Conservation (phyloP, 352 stramenopile genomes). For the Pythium volutum region DNA sequence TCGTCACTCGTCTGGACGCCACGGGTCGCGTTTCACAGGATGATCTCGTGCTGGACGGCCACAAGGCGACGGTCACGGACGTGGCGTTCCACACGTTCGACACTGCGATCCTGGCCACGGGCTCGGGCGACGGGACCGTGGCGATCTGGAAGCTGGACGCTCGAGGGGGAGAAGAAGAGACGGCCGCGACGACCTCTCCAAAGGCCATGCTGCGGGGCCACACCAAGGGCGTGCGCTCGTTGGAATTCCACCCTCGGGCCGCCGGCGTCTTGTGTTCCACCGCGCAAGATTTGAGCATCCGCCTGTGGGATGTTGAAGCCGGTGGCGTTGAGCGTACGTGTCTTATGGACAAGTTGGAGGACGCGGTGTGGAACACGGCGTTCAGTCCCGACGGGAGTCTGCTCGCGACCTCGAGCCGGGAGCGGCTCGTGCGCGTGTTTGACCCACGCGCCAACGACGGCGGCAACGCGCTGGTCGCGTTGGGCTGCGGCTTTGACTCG, state of each 20-base stretch:
- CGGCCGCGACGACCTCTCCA: conserved; percentile 16
- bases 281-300: conserved; percentile 53
- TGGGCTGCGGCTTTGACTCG: conserved; percentile 71
- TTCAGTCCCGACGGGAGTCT: conserved; percentile 66
- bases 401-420: conserved; percentile 64
- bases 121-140: conserved; percentile 54
- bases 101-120: conserved; percentile 49
- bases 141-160: conserved; percentile 54
- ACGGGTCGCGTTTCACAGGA: conserved; percentile 44
- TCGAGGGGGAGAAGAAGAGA: conserved; percentile 7
- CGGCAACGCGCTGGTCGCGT: conserved; percentile 45
- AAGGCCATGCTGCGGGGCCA: conserved; percentile 34
- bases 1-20: conserved; percentile 44
- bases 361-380: conserved; percentile 69
- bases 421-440: conserved; percentile 73
- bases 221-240: conserved; percentile 45
- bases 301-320: conserved; percentile 72
- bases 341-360: conserved; percentile 57
- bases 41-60: conserved; percentile 52
- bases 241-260: conserved; percentile 68
- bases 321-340: conserved; percentile 38
- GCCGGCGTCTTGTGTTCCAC: conserved; percentile 60
- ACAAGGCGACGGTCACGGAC: conserved; percentile 61
- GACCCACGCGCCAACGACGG: conserved; percentile 41
- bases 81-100: conserved; percentile 66